Base-by-base conservation (phyloP, 305 asterid species). In the Fraxinus greggii region DNA sequence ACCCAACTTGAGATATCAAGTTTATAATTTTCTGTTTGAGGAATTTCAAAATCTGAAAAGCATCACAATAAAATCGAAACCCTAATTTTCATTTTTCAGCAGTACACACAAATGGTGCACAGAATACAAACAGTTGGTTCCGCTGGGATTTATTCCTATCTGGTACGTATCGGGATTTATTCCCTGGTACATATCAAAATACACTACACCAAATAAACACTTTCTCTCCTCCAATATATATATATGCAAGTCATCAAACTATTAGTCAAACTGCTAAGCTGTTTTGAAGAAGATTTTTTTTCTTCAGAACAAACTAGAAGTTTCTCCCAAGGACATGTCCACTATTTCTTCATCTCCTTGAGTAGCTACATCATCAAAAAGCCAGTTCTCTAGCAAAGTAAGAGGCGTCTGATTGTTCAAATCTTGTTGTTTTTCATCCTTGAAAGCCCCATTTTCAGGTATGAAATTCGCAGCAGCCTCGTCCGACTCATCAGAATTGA, bases 261-360 rank as follows among this genome's bases (percentile, higher is more conserved):
- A 19, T n/a, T 76, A 23, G 26, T 5, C 5, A 80, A 87, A 90
- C 92, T 88, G 84, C 86, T 72, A 1, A 79, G 80, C 82, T 91
- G 90, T 87, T 89, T 70, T 78, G 84, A 82, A 88, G 84, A 86
- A 40, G 9, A 23, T 5, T 7, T 29, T 19, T 48, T 84, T 86
- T 86, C 88, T 88, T 91, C 92, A 91, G 85, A 91, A 91, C 93
- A 91, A 89, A 76, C 86, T 88, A 85, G 87, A 86, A 91, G 94
- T 89, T 87, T 82, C 92, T 38, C 78, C 82, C 76, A 90, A 73
- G 78, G 81, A 78, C 87, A 89, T 77, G 70, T 87, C 88, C 90
- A 90, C 83, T 88, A 89, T 84, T 80, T 91, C 89, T 87, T 86
- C 89, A 7, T 79, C 86, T 35, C 86, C 91, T 78, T 90, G 93